These are phyloP conservation scores for Patellifolia procumbens DNA, from an alignment of 179 eudicot genomes.

Conservation along the genomic window DNA sequence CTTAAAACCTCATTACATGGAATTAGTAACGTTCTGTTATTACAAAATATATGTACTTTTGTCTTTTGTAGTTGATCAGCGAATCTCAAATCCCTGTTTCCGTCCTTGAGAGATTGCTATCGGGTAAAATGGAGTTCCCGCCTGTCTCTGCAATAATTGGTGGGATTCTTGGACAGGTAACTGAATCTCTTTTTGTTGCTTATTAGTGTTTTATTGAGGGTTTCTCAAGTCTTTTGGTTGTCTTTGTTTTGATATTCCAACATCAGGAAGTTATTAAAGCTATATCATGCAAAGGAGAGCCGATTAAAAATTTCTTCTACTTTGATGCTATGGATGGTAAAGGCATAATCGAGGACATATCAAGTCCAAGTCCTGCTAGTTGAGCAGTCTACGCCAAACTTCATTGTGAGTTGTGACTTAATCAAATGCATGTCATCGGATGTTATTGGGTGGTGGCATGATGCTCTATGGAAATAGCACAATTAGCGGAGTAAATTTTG, in stretches of 20 bases:
- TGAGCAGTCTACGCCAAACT: slow-evolving; percentile 9
- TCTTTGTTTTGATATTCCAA: background rate
- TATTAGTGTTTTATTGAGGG: background rate
- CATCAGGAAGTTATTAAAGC: slow-evolving; percentile 93
- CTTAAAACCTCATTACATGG: background rate
- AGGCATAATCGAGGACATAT: slow-evolving; percentile 85
- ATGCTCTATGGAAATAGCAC: background rate
- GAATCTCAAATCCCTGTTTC: slow-evolving; percentile 82
- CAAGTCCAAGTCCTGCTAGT: slow-evolving; percentile 34
- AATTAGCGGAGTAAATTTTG: background rate
- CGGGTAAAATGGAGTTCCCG: slow-evolving; percentile 67
- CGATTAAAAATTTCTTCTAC: slow-evolving; percentile 86
- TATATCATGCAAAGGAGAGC: slow-evolving; percentile 92
- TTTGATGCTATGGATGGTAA: slow-evolving; percentile 88
- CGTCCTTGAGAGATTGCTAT: slow-evolving; percentile 71
- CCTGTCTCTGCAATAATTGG: slow-evolving; percentile 93
- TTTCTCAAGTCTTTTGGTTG: background rate
- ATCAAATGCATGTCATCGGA: background rate
- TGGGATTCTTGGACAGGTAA: slow-evolving; percentile 96
- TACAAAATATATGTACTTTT: background rate
- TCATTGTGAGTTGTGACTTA: background rate
- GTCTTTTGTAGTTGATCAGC: slow-evolving; percentile 48
- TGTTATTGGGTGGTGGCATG: no score
- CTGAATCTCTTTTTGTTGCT: background rate
- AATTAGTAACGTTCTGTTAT: background rate